A percentile compares a stretch with the other conserved stretches of the same genome.
phyloP scores from a whole-genome alignment of 345 rosid genomes.

The Microthlaspi erraticum region DNA sequence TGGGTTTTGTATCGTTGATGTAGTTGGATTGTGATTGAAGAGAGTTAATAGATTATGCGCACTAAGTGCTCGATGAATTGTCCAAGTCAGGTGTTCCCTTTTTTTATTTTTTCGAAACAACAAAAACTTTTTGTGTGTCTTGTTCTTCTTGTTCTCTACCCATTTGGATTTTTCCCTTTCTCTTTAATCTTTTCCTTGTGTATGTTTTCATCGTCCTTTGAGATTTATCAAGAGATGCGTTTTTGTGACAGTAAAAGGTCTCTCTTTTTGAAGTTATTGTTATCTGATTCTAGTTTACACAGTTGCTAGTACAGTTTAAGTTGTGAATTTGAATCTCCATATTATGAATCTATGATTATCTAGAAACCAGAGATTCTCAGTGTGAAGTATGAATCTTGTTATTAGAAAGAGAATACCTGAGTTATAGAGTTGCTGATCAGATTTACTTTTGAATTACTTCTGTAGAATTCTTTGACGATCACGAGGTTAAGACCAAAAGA shows the following conservation, averaged over 20 bases:
- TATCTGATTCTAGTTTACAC: slow-evolving; percentile 23
- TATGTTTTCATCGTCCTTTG: slow-evolving; percentile 33
- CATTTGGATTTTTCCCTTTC: slow-evolving; percentile 33
- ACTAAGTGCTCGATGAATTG: slow-evolving; percentile 46
- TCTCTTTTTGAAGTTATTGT: slow-evolving; percentile 23
- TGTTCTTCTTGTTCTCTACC: slow-evolving; percentile 36
- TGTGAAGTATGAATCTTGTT: slow-evolving; percentile 18
- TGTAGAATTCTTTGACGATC: not conserved
- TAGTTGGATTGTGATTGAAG: slow-evolving; percentile 29
- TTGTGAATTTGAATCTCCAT: not conserved
- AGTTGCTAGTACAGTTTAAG: slow-evolving; percentile 1
- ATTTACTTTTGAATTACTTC: not conserved
- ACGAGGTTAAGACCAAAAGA: slow-evolving; percentile 12
- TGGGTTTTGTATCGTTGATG: slow-evolving; percentile 14
- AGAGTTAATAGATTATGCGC: slow-evolving; percentile 37
- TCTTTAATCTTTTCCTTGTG: slow-evolving; percentile 15
- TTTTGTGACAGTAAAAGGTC: slow-evolving; percentile 21
- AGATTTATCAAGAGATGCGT: slow-evolving; percentile 31
- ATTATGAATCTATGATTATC: not conserved
- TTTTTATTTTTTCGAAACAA: not conserved
- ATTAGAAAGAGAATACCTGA: not conserved
- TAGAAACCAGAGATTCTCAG: not conserved
- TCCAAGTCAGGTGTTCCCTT: slow-evolving; percentile 32
- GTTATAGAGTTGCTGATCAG: not conserved
- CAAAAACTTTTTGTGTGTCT: slow-evolving; percentile 25